Evolutionary conservation across 305 asterid species (phyloP), one percentile per base, ranked within the genome.

Genomic region (Rubia peregrina): DNA sequence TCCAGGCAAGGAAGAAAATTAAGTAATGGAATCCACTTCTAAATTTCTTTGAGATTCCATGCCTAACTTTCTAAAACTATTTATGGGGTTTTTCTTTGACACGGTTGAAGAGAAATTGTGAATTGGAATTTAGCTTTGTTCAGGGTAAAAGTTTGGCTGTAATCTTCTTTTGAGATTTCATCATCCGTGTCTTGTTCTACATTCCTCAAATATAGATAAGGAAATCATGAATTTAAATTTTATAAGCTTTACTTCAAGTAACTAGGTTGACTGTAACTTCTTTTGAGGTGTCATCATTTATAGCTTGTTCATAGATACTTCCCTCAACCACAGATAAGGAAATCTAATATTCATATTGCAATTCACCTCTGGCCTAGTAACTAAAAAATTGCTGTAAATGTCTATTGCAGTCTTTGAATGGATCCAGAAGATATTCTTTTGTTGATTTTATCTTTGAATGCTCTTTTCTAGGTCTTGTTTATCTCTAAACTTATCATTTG

Each of bases 401-500:
- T 38, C 17, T 51, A 56, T 49, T 65, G 44, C 66, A 22, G 38
- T 19, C 33, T 42, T 42, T 42, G 2, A 36, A 2, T 9, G 24
- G 60, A 17, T 17, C 22, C 16, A 44, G 30, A 36, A 5, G 5
- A 43, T 38, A 43, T 56, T 42, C 53, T 38, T 69, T 56, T 3
- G 6, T 21, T 69, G 65, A 69, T 56, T 17, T 21, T 33, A 70
- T 41, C 30, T 22, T 30, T 59, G 12, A 17, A 1, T 12, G 30
- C 55, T 30, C 55, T 21, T n/a, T 70, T 55, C 44, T 53, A 38
- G 70, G 51, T 48, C 57, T 40, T 46, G 3, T 46, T 17, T 30
- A 43, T 48, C 61, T 65, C 51, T 61, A 51, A 51, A 57, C 68
- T 74, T 75, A 69, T 64, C 22, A 46, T 76, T 51, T 60, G 57